These are phyloP conservation scores for Geotrichum carabidarum DNA, from an alignment of 1,139 yeast genomes.

Conservation along the genomic window DNA sequence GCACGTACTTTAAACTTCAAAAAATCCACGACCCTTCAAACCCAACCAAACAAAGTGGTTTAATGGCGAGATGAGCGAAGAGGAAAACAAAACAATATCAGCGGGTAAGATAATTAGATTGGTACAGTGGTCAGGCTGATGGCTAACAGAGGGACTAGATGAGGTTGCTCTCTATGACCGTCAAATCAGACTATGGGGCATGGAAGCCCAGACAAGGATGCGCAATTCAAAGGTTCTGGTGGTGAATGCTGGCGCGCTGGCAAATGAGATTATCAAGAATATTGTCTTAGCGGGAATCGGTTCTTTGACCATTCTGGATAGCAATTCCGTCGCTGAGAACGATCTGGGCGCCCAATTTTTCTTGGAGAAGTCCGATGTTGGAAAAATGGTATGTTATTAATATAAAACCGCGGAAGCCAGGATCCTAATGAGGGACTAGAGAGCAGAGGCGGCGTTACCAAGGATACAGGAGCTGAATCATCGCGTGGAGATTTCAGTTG, in stretches of 20 bases:
- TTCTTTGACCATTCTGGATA: slow-evolving; percentile 64
- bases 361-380: slow-evolving; percentile 44
- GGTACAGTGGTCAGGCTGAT: background rate
- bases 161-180: slow-evolving; percentile 92
- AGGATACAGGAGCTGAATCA: slow-evolving; percentile 70
- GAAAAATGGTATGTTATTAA: slow-evolving; percentile 28
- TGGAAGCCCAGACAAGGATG: slow-evolving; percentile 82
- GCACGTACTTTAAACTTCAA: background rate
- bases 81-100: slow-evolving; percentile 16
- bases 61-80: slow-evolving; percentile 6
- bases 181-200: slow-evolving; percentile 94
- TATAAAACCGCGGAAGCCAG: background rate
- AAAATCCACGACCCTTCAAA: background rate
- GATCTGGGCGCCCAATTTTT: slow-evolving; percentile 81
- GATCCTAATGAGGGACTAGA: slow-evolving; percentile 25
- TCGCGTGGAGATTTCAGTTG: slow-evolving; percentile 52
- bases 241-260: slow-evolving; percentile 64
- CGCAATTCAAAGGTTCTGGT: slow-evolving; percentile 67
- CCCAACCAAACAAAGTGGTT: background rate
- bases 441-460: slow-evolving; percentile 51
- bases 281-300: slow-evolving; percentile 87
- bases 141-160: slow-evolving; percentile 40
- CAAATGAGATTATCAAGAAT: slow-evolving; percentile 78
- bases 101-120: slow-evolving; percentile 16
- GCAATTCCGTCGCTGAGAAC: slow-evolving; percentile 48